Percentiles rank a stretch among this genome's conserved stretches.
Evolutionary conservation across 805 yeast species (phyloP).

Genomic region (Cyberlindnera petersonii): DNA sequence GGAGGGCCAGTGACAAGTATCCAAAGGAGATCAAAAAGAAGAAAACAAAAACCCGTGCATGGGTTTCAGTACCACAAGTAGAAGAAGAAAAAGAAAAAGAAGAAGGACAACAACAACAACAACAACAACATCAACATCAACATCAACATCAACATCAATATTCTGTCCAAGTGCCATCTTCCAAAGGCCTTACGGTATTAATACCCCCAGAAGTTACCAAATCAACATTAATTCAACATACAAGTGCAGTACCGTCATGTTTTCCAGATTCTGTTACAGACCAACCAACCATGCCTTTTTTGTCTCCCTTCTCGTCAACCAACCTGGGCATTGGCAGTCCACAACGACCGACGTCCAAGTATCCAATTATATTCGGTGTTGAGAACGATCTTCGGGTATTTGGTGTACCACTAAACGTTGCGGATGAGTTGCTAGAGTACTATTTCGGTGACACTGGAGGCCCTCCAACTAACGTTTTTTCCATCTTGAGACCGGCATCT

Average conservation of each 20-base stretch:
- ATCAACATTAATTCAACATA: too few relatives aligned
- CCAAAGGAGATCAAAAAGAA: constrained; percentile 32
- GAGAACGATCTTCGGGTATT: constrained; percentile 12
- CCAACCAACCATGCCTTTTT: too few relatives aligned
- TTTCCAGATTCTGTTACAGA: too few relatives aligned
- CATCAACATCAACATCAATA: not conserved
- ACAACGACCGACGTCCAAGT: constrained; percentile 8
- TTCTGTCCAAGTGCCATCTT: too few relatives aligned
- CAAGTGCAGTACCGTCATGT: too few relatives aligned
- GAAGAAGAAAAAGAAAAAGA: too few relatives aligned
- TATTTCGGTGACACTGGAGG: constrained; percentile 18
- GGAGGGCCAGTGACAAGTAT: constrained; percentile 41
- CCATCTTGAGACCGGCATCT: constrained; percentile 20
- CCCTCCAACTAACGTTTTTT: constrained; percentile 24
- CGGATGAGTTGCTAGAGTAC: constrained; percentile 23
- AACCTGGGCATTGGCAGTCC: not conserved
- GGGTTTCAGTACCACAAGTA: too few relatives aligned
- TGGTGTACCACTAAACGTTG: constrained; percentile 20
- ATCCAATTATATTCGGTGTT: constrained; percentile 12
- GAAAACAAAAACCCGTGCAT: constrained; percentile 11
- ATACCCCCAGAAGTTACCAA: too few relatives aligned
- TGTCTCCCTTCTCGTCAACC: too few relatives aligned
- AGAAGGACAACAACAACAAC: too few relatives aligned
- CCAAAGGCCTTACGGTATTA: too few relatives aligned
- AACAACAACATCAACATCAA: not conserved